Evolutionary conservation across 306 rosid species (phyloP), one percentile per base, ranked within the genome.

Genomic region (Luffa aegyptiaca): DNA sequence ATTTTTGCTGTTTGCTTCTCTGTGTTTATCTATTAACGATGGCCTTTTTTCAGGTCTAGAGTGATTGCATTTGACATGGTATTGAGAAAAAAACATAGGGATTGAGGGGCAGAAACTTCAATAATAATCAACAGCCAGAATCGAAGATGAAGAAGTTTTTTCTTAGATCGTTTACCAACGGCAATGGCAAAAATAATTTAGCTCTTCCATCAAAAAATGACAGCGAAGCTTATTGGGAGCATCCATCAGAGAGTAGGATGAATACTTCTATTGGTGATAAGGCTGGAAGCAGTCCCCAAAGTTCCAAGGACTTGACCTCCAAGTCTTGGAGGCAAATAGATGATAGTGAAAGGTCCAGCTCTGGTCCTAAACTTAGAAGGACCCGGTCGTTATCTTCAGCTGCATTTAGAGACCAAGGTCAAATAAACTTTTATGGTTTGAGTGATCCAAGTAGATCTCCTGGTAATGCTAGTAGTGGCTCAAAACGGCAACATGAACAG

Each of bases 381-480:
- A 90, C 98, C 84, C 89, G 92, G 78, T 95, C 99, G n/a, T 58
- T 90, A 77, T 93, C 99, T 37, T 90, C 99, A 44, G 85, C 92
- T 78, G 89, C 96, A 58, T 91, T 85, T 59, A 80, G 65, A 77
- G 90, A 79, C 45, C 80, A 76, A 3, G 84, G 61, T 42, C 86
- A 82, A 79, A 49, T 35, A 35, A 77, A 83, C 61, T 81, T 76
- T 51, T 77, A 84, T 75, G 86, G 86, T 49, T 61, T 85, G 41
- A 85, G 78, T 77, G 88, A 88, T 85, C 91, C 87, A 80, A 86
- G 74, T 79, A 87, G 94, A 82, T 93, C 98, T 81, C 82, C 93
- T 59, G 87, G 90, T 72, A 86, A 71, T 79, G 68, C 85, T 69
- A 87, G 87, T 26, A 70, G 86, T 53, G 87, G 80, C 83, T 87